phyloP scores from a whole-genome alignment of 192 early-diverging fungal genomes.

The Fimicolochytrium jonesii region DNA sequence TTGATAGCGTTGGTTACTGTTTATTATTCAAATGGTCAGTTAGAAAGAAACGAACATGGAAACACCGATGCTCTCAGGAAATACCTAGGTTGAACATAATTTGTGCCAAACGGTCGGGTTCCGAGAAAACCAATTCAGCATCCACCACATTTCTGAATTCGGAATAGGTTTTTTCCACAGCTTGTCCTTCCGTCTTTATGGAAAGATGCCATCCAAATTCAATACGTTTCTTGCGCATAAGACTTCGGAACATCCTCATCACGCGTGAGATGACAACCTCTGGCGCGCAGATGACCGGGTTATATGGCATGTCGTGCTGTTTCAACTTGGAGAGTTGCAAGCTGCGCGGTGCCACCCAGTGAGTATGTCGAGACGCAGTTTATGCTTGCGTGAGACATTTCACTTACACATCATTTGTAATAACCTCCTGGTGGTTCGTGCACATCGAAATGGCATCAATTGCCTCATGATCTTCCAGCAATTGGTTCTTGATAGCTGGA shows the following conservation, averaged over 20 bases:
- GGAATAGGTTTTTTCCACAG: not conserved
- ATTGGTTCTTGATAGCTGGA: not conserved
- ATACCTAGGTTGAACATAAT: not conserved
- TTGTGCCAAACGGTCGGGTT: not conserved
- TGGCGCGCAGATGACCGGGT: not conserved
- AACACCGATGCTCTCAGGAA: not conserved
- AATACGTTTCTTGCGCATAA: not conserved
- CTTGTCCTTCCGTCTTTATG: not conserved
- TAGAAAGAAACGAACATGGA: not conserved
- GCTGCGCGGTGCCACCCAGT: not conserved
- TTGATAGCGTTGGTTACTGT: constrained; percentile 26
- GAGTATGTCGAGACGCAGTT: not conserved
- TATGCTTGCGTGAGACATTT: not conserved
- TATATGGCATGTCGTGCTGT: not conserved
- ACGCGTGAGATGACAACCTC: not conserved
- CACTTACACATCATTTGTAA: constrained; percentile 24
- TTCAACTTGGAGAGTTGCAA: constrained; percentile 16
- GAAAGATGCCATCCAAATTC: not conserved
- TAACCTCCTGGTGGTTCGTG: constrained; percentile 27
- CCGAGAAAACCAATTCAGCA: not conserved
- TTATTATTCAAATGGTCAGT: not conserved
- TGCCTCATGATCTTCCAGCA: not conserved
- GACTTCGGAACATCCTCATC: not conserved
- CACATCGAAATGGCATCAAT: constrained; percentile 17
- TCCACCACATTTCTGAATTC: not conserved